Evolutionary conservation across 345 rosid species (phyloP).

Genomic region (Brassica napus): Da-Ae NC_063452.1:18919501-18920000

Average conservation of each 20-base stretch:
- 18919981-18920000: constrained; percentile 2
- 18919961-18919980: not conserved
- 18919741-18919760: constrained; percentile 2
- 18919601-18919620: not conserved
- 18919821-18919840: not conserved
- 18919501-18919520: not conserved
- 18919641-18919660: not conserved
- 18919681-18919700: not conserved
- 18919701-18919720: constrained; percentile 24
- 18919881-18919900: constrained; percentile 9
- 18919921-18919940: not conserved
- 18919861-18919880: constrained; percentile 25
- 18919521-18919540: not conserved
- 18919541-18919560: not conserved
- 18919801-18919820: constrained; percentile 1
- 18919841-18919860: constrained; percentile 25
- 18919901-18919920: not conserved
- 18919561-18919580: not conserved
- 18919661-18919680: constrained; percentile 24
- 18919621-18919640: not conserved
- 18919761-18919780: constrained; percentile 12
- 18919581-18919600: not conserved
- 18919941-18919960: constrained; percentile 8
- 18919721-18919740: constrained; percentile 8
- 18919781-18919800: not conserved